Base-by-base conservation (phyloP, 495 filamentous ascomycete species). In the Haplographium delicatum region DNA sequence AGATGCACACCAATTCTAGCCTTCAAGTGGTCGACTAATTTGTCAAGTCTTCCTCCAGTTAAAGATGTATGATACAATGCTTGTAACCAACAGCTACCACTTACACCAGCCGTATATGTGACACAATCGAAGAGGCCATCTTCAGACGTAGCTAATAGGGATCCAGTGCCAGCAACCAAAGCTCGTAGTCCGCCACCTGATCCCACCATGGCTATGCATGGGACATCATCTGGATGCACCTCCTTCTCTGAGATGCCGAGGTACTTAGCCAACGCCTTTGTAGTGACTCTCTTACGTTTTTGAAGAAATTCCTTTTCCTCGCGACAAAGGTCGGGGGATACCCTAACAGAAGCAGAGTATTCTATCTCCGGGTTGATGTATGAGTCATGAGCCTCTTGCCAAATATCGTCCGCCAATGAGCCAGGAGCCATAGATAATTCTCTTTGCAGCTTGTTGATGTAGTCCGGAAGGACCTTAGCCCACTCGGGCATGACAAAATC, bases 41-140 rank as follows among this genome's bases (percentile, higher is more conserved):
- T 76, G 23, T 77, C 70, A 55, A 90, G 78, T 53, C 78, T 75
- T 43, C 77, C 70, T 4, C 67, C 70, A 0, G 82, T 72, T n/a
- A 98, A 71, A 2, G 86, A 85, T n/a, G 91, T 95, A 57, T 90
- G 82, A 62, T 86, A 96, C 7, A 98, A 72, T 2, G 88, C 75
- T 65, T 96, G 91, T 25, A 96, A 70, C 93, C 93, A 98, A 64
- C 93, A 96, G 56, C 87, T 93, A 3, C 93, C 93, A 60, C 86
- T 91, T 13, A 98, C 93, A 6, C 93, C 93, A 20, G 93, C 88
- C 0, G 89, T 91, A 60, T 98, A 98, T 0, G 90, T 98, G 0
- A 85, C 78, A 64, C 91, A 96, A 62, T 96, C 89, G 64, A 93
- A 95, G 0, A 98, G 71, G 0, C 93, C 93, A 40, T 84, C 82